Percentiles rank a stretch among this genome's conserved stretches.
Conservation (phyloP, 495 filamentous ascomycete species). For the Xylaria cubensis region DNA sequence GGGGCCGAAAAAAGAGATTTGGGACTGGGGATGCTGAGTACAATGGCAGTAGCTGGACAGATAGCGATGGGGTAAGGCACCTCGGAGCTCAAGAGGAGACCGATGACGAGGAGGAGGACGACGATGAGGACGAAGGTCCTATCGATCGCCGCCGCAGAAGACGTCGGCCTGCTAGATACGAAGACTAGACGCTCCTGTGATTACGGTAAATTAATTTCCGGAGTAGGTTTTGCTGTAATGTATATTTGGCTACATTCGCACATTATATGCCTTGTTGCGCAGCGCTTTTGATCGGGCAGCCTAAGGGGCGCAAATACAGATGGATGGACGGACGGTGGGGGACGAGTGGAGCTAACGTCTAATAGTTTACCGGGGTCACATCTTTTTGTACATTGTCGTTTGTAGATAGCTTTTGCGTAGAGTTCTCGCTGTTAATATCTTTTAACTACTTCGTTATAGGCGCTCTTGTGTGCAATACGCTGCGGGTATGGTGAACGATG, state of each 20-base stretch:
- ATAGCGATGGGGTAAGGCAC: constrained; percentile 34
- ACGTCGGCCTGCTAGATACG: constrained; percentile 37
- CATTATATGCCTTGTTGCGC: neutral
- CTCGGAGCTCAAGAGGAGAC: constrained; percentile 31
- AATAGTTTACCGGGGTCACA: neutral
- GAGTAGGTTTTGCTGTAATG: neutral
- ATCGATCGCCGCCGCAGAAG: constrained; percentile 34
- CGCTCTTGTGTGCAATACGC: neutral
- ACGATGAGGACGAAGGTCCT: constrained; percentile 32
- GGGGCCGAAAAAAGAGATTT: constrained; percentile 25
- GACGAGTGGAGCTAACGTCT: constrained; percentile 1
- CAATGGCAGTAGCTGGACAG: constrained; percentile 37
- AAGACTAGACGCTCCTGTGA: constrained; percentile 27
- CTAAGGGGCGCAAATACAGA: neutral
- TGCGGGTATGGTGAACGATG: neutral
- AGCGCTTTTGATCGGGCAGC: neutral
- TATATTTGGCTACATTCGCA: constrained; percentile 2
- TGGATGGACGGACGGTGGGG: neutral
- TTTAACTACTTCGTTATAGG: neutral
- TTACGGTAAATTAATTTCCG: neutral
- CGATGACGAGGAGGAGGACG: constrained; percentile 31
- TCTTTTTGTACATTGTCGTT: neutral
- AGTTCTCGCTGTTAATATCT: neutral
- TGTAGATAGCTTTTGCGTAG: neutral
- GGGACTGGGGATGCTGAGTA: constrained; percentile 37